Evolutionary conservation across 441 rosid genomes (phyloP).

Genomic region (Flueggea neowawraea): DNA sequence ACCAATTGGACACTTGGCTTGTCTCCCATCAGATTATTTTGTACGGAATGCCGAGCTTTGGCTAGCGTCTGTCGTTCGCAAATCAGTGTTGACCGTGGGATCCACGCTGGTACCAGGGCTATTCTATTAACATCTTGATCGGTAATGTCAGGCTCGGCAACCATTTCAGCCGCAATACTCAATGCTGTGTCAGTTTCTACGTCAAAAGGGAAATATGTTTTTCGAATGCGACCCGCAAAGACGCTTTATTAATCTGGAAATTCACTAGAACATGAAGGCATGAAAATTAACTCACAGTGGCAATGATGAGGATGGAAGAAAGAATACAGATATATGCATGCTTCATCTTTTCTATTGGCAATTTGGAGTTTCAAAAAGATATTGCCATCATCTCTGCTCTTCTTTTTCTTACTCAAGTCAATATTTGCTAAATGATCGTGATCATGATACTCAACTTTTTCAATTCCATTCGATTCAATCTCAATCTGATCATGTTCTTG

Average conservation of each 20-base stretch:
- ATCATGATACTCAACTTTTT: constrained; percentile 60
- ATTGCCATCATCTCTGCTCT: constrained; percentile 54
- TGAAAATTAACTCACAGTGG: not conserved
- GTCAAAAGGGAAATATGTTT: constrained; percentile 84
- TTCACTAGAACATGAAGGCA: not conserved
- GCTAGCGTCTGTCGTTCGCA: no score
- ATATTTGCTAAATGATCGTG: constrained; percentile 52
- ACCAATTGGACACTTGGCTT: no score
- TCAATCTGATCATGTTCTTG: constrained; percentile 49
- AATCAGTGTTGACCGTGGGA: no score
- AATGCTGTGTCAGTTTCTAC: constrained; percentile 72
- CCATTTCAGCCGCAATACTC: constrained; percentile 95
- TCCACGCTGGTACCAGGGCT: constrained; percentile 81
- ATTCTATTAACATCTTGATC: constrained; percentile 73
- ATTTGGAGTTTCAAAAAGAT: constrained; percentile 70
- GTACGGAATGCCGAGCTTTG: no score
- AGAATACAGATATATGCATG: not conserved
- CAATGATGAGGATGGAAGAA: not conserved
- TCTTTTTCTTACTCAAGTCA: constrained; percentile 77
- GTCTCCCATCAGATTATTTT: no score
- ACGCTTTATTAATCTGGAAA: constrained; percentile 1
- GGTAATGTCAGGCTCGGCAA: constrained; percentile 78
- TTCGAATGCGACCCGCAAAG: constrained; percentile 62
- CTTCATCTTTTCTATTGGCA: constrained; percentile 78
- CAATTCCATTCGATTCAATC: constrained; percentile 51